Evolutionary conservation across 73 alveolate genomes (phyloP), one percentile per base, ranked within the genome.

Genomic region (Paramecium caudatum): DNA sequence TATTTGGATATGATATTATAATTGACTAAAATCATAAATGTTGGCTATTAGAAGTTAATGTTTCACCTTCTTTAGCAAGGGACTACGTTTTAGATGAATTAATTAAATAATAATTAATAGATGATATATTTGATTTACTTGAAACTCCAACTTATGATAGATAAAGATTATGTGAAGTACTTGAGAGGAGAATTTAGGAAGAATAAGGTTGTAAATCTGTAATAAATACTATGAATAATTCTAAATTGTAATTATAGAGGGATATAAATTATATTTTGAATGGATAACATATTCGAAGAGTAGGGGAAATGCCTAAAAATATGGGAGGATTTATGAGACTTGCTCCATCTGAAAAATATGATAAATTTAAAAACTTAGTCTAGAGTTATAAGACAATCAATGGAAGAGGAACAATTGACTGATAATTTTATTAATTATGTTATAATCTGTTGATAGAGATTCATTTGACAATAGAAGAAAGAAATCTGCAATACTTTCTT

Each of bases 1-100:
- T 97, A 91, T 97, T 92, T 93, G 99, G 99, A 33, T 97, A 96
- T 91, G 99, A 97, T 91, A 95, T 97, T 19, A 95, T 97, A 70
- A 94, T 96, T 21, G 99, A 97, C 91, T 91, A 94, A 25, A 92
- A 92, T 81, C 88, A 83, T 37, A 96, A 96, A 70, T 94, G 98
- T 82, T 96, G 98, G 98, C 92, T 97, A 61, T 93, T 97, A 23
- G 99, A 97, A 91, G 96, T 97, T 10, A 97, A 97, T 90, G 95
- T 98, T 9, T 95, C 99, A 8, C 99, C 99, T 0, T 91, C 98
- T 50, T 92, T 97, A 21, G 99, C 98, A 45, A 91, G 99, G 37
- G 97, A 95, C 30, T 94, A 96, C 82, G 91, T 95, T 39, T 82
- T 97, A 10, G 99, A 97, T 87, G 99, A 97, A 90, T 94, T 93